phyloP scores from a whole-genome alignment of 1,284 basidiomycete genomes.

The Ganoderma resinaceum region DNA sequence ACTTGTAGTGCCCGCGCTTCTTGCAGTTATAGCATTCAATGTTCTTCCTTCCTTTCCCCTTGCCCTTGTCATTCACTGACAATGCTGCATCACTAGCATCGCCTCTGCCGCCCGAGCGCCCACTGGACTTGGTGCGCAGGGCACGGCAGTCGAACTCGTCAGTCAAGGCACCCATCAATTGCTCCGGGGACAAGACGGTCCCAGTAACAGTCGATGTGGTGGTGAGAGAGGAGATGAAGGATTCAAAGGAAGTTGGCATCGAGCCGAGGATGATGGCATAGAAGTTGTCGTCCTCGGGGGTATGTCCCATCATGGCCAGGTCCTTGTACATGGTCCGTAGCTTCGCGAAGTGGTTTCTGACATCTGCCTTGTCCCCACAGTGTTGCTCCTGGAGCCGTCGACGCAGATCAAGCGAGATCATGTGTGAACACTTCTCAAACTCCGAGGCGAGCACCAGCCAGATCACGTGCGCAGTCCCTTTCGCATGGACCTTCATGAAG shows the following conservation, averaged over 20 bases:
- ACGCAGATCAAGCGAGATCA: conserved; percentile 29
- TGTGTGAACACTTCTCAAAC: conserved; percentile 10
- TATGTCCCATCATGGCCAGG: conserved; percentile 29
- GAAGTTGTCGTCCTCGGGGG: neutral
- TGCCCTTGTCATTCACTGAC: conserved; percentile 15
- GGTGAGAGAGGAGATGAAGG: conserved; percentile 9
- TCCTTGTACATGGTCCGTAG: conserved; percentile 29
- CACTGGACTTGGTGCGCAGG: conserved; percentile 5
- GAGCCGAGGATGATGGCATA: conserved; percentile 16
- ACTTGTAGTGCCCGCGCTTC: too few species aligned
- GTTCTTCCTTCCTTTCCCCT: conserved; percentile 19
- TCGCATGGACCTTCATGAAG: conserved; percentile 19
- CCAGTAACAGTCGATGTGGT: conserved; percentile 5
- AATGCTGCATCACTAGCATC: conserved; percentile 15
- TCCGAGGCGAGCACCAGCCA: conserved; percentile 13
- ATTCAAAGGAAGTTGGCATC: conserved; percentile 26
- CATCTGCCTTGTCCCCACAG: conserved; percentile 30
- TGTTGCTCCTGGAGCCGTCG: conserved; percentile 26
- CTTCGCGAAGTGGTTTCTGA: conserved; percentile 29
- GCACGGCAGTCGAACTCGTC: conserved; percentile 26
- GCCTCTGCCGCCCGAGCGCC: too few species aligned
- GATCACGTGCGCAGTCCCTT: neutral
- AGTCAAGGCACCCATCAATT: conserved; percentile 25
- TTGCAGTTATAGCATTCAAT: conserved; percentile 36
- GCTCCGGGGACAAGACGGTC: conserved; percentile 17